Evolutionary conservation across 305 asterid genomes (phyloP).

Genomic region (Solanum hybrid): DNA sequence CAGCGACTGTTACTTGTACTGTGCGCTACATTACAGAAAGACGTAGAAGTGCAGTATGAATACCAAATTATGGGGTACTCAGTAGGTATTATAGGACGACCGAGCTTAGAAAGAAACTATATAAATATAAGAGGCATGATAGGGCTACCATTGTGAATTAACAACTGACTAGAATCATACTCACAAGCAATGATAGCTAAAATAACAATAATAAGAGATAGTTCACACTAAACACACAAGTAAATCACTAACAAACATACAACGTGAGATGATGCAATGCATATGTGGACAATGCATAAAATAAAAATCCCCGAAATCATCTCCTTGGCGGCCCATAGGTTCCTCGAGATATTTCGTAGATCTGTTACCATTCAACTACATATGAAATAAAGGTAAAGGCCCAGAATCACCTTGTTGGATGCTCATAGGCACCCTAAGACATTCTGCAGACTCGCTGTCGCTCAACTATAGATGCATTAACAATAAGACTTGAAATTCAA

Average conservation of each 20-base stretch:
- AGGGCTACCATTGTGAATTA: background rate
- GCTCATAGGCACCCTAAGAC: background rate
- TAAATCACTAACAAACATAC: background rate
- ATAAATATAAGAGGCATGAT: background rate
- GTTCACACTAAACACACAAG: background rate
- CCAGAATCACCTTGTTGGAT: background rate
- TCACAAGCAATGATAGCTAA: background rate
- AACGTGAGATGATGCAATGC: background rate
- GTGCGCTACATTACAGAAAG: background rate
- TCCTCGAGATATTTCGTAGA: background rate
- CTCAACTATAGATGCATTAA: background rate
- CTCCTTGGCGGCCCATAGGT: background rate
- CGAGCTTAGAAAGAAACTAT: background rate
- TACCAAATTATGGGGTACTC: background rate
- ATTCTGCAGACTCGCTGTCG: background rate
- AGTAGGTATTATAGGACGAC: background rate
- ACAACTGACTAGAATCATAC: background rate
- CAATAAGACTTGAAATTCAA: background rate
- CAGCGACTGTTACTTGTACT: background rate
- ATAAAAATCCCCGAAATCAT: background rate
- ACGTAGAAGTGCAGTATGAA: background rate
- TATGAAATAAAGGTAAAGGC: background rate
- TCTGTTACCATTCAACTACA: background rate
- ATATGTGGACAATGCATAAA: background rate
- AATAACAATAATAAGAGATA: background rate